Percentiles rank a stretch among this genome's conserved stretches.
Evolutionary conservation across 768 basidiomycete genomes (phyloP).

Genomic region (Suillus decipiens): DNA sequence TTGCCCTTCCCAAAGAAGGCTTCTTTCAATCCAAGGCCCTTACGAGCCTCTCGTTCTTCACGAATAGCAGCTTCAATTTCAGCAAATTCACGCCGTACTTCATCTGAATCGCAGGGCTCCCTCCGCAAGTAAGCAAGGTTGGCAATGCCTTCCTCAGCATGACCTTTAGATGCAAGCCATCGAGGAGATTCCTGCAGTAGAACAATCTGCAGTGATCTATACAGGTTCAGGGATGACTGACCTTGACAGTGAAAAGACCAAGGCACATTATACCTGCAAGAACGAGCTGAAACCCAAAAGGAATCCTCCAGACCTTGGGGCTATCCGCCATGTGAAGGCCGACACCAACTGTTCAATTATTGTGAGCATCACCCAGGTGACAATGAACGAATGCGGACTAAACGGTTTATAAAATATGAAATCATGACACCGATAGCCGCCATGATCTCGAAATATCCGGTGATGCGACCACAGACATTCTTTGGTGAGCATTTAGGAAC

Average conservation of each 20-base stretch:
- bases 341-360: constrained; percentile 52
- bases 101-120: constrained; percentile 41
- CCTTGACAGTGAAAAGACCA: constrained; percentile 68
- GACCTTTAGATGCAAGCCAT: constrained; percentile 69
- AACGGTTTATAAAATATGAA: constrained; percentile 80
- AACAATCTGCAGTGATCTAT: constrained; percentile 16
- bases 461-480: constrained; percentile 82
- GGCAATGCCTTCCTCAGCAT: constrained; percentile 49
- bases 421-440: constrained; percentile 84
- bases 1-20: constrained; percentile 85
- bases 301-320: constrained; percentile 64
- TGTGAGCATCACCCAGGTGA: neutral
- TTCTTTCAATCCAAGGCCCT: constrained; percentile 65
- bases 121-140: constrained; percentile 69
- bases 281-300: constrained; percentile 74
- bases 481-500: constrained; percentile 89
- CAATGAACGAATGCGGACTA: constrained; percentile 29
- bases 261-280: constrained; percentile 71
- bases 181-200: constrained; percentile 67
- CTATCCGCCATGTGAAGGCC: constrained; percentile 51
- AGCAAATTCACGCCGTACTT: constrained; percentile 60
- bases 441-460: constrained; percentile 86
- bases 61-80: constrained; percentile 82
- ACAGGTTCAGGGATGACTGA: constrained; percentile 13
- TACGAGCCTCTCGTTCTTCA: constrained; percentile 68